Evolutionary conservation across 768 basidiomycete species (phyloP), one percentile per base, ranked within the genome.

Genomic region (Pilatotrama ljubarskyi): DNA sequence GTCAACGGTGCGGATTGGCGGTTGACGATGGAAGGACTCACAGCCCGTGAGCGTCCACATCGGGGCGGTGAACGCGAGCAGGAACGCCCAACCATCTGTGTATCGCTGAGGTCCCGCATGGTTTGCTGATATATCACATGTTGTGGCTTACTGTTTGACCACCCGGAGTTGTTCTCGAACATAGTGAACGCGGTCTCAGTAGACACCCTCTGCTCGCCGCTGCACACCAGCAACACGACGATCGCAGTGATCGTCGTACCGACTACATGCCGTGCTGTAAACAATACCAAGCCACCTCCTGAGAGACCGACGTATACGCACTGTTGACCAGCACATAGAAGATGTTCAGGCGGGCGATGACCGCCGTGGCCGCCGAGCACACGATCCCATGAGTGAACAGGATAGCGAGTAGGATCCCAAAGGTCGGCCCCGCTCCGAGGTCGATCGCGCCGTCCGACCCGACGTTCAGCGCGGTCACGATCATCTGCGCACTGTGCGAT

Each of bases 11-110:
- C 56, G 38, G 26, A 18, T 9, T 9, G 22, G 20, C 15, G 18
- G 47, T 36, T 37, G 5, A 15, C 38, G 8, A 20, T 4, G 10
- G 37, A 35, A 36, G 40, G 24, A 72, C 85, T 65, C 55, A 88
- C 88, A 90, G 61, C 88, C 88, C 2, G 88, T 90, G 55, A 90
- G 72, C 3, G 87, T 88, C 88, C 88, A 90, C 88, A 90, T 90
- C 0, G 87, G 85, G 1, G 88, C 77, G 0, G 87, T 88, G 67
- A 90, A 89, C 0, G 88, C 79, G 44, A 90, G 69, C 62, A 89
- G 75, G 70, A 90, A 90, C 1, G 87, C 86, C 87, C 87, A 89
- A 14, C 84, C 85, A 71, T 79, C 88, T 89, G 64, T n/a, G 38
- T 29, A 25, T 20, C 14, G 15, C 10, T 35, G 17, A 51, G 25